These are phyloP conservation scores for Carex littledalei DNA, from an alignment of 176 grass and related monocot genomes.

Conservation along the genomic window DNA sequence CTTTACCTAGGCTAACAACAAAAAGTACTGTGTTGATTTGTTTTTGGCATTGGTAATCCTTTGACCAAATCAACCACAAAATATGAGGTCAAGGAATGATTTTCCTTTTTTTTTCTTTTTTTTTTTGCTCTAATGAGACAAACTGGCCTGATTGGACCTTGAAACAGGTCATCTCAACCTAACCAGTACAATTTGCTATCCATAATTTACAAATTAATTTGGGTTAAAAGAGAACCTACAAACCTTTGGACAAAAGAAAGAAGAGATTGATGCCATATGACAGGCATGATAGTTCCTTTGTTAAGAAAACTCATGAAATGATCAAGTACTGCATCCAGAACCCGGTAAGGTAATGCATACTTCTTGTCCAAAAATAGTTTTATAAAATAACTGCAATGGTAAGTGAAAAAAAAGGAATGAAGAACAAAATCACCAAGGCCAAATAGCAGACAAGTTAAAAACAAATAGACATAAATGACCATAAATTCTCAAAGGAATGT, in stretches of 20 bases:
- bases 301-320: slow-evolving; percentile 85
- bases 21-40: background rate
- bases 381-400: slow-evolving; percentile 84
- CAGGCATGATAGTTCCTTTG: slow-evolving; percentile 71
- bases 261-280: slow-evolving; percentile 96
- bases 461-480: background rate
- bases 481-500: background rate
- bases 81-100: background rate
- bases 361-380: slow-evolving; percentile 97
- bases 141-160: background rate
- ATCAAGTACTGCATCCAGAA: slow-evolving; percentile 73
- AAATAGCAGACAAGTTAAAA: background rate
- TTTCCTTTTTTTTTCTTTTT: background rate
- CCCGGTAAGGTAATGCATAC: slow-evolving; percentile 83
- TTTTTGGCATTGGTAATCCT: background rate
- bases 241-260: slow-evolving; percentile 93
- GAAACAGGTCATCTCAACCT: background rate
- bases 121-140: background rate
- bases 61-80: background rate
- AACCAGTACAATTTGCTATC: background rate
- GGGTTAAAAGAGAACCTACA: slow-evolving; percentile 7
- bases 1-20: background rate
- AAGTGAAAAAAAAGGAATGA: background rate
- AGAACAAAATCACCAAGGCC: slow-evolving; percentile 14
- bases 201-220: slow-evolving; percentile 1